phyloP scores from a whole-genome alignment of 2,329 filamentous ascomycete species.

The Teratosphaeria zuluensis region DNA sequence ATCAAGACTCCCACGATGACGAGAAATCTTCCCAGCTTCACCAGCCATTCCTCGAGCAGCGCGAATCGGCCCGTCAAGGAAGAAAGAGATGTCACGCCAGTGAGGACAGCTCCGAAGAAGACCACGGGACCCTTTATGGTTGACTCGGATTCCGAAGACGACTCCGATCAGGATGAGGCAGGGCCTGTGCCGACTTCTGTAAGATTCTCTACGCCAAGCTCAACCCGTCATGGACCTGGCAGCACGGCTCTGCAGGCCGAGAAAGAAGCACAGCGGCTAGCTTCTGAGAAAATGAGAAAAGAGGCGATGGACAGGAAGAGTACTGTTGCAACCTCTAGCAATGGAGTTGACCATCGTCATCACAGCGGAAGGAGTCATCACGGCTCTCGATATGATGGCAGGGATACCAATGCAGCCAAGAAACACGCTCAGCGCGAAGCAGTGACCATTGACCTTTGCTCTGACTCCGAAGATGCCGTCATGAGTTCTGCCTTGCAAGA shows the following conservation, averaged over 20 bases:
- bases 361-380: neutral
- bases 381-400: neutral
- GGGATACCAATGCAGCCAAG: neutral
- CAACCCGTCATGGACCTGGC: neutral
- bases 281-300: constrained; percentile 1
- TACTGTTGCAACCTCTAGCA: neutral
- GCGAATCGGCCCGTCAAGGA: neutral
- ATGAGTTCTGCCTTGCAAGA: neutral
- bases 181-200: neutral
- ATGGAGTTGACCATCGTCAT: neutral
- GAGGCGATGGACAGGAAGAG: constrained; percentile 1
- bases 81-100: neutral
- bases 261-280: neutral
- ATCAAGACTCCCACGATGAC: neutral
- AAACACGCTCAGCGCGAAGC: neutral
- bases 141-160: neutral
- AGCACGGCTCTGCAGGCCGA: neutral
- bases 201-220: neutral
- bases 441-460: neutral
- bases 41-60: neutral
- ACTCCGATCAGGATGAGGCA: neutral
- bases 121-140: neutral
- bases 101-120: too few relatives aligned
- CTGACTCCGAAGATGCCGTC: neutral
- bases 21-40: neutral